Conservation (phyloP, 2,329 filamentous ascomycete species). For the Apiospora rasikravindrae region DNA sequence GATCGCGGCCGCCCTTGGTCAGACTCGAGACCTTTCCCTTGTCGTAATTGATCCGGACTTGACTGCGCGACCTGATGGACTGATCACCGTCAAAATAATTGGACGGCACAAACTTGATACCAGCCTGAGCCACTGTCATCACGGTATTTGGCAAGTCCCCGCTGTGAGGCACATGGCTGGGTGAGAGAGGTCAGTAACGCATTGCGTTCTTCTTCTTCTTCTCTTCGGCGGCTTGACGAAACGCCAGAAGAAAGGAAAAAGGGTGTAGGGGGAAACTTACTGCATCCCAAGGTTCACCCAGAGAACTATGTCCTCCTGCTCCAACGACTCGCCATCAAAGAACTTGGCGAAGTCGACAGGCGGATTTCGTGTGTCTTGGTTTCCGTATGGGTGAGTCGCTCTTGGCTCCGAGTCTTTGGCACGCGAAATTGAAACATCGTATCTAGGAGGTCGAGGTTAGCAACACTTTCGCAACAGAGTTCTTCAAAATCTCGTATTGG, state of each 20-base stretch:
- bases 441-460: conserved; percentile 35
- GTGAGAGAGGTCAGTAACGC: conserved; percentile 47
- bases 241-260: neutral
- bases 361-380: conserved; percentile 42
- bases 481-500: neutral
- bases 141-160: conserved; percentile 53
- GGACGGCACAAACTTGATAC: conserved; percentile 43
- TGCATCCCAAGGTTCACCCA: conserved; percentile 28
- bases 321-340: conserved; percentile 36
- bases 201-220: conserved; percentile 39
- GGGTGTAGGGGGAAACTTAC: conserved; percentile 21
- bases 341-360: conserved; percentile 45
- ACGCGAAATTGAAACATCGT: conserved; percentile 20
- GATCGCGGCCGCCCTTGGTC: conserved; percentile 6
- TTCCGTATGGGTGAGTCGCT: conserved; percentile 44
- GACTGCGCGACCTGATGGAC: conserved; percentile 3
- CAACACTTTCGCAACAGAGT: neutral
- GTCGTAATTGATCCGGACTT: neutral
- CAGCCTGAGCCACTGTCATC: conserved; percentile 43
- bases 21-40: neutral
- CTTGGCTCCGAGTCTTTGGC: conserved; percentile 39
- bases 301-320: conserved; percentile 26
- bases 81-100: conserved; percentile 39
- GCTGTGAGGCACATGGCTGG: conserved; percentile 48
- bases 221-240: conserved; percentile 4